phyloP scores from a whole-genome alignment of 2,329 filamentous ascomycete genomes.

The Cytospora mali region DNA sequence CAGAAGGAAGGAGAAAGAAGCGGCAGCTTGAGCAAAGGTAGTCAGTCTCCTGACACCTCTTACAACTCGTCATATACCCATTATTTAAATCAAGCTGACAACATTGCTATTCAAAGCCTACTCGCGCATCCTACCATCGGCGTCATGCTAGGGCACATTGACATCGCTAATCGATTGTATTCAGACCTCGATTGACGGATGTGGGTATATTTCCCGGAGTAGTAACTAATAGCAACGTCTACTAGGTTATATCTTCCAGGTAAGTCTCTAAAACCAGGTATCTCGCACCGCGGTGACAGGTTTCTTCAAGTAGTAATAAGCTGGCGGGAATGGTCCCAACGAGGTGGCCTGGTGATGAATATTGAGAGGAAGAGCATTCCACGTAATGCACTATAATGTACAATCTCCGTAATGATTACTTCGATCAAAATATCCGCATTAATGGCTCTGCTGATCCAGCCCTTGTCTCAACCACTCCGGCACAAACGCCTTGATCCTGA shows the following conservation, averaged over 20 bases:
- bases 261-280: not conserved
- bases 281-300: not conserved
- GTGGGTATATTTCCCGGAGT: not conserved
- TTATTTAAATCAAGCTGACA: not conserved
- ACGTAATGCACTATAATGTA: not conserved
- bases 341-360: not conserved
- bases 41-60: not conserved
- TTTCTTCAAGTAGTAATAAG: not conserved
- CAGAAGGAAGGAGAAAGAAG: not conserved
- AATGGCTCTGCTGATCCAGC: constrained; percentile 37
- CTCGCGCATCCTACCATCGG: not conserved
- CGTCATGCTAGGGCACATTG: not conserved
- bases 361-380: not conserved
- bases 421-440: constrained; percentile 18
- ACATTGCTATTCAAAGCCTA: not conserved
- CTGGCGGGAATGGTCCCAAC: not conserved
- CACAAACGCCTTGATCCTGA: constrained; percentile 78
- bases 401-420: not conserved
- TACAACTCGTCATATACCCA: not conserved
- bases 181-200: not conserved
- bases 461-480: constrained; percentile 69
- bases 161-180: not conserved
- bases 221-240: not conserved
- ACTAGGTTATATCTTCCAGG: not conserved
- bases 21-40: not conserved